Evolutionary conservation across 257 asterid species (phyloP), one percentile per base, ranked within the genome.

Genomic region (Ophiorrhiza pumila): DNA sequence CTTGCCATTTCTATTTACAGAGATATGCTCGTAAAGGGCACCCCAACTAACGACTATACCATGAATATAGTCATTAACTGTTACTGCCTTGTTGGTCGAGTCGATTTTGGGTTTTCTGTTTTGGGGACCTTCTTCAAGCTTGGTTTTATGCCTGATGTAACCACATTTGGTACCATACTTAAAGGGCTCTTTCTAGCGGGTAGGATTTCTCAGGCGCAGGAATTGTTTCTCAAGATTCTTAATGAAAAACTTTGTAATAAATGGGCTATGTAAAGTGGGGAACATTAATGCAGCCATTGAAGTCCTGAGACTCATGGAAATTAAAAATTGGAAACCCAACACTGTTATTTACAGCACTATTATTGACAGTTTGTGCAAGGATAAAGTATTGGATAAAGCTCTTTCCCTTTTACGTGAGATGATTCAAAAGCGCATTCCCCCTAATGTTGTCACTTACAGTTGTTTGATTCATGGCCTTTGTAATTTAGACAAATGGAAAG

Each of bases 391-490:
- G n/a, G n/a, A n/a, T n/a, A n/a, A n/a, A n/a, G n/a, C n/a, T n/a
- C n/a, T n/a, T n/a, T n/a, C n/a, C 66, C 32, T 79, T 35, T 71
- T 77, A 11, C 34, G 27, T 64, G 52, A 71, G 64, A 83, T 83
- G 85, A 55, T 27, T 12, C 53, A 29, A 20, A 61, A 57, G 17
- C 68, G 76, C 14, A 34, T 68, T 27, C 29, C 52, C 53, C 76
- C 73, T 2, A 34, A 71, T 46, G 42, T 69, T 34, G 41, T 71
- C 29, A 70, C 76, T n/a, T 77, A 71, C 32, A 65, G 29, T 56
- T 59, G 73, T 18, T 29, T 80, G 69, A 61, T 80, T 52, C 78
- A 61, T n/a, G 81, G 81, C 4, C 60, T 80, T 7, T 80, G 81
- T n/a, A 76, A 71, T 47, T 18, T n/a, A n/a, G n/a, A n/a, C n/a